phyloP scores from a whole-genome alignment of 1,139 yeast genomes.

The Casaregolazyma suthepensis region DNA sequence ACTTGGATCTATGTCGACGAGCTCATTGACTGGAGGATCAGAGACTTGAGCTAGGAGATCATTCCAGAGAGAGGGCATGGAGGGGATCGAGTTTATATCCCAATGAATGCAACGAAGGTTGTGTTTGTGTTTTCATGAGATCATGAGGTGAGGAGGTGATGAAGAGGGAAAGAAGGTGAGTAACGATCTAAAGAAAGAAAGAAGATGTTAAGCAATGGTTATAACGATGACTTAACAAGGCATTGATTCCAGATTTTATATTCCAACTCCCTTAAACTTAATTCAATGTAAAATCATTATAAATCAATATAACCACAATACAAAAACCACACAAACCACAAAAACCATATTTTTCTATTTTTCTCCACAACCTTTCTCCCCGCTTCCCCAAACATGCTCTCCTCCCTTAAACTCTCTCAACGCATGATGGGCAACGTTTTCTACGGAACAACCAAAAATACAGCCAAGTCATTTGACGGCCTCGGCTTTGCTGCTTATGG shows the following conservation, averaged over 20 bases:
- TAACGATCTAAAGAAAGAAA: too few species aligned
- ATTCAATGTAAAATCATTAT: background rate
- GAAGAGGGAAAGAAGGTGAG: too few species aligned
- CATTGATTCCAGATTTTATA: too few species aligned
- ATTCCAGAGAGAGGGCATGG: background rate
- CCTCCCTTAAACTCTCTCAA: background rate
- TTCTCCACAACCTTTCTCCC: background rate
- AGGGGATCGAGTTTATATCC: background rate
- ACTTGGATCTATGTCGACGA: background rate
- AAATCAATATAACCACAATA: background rate
- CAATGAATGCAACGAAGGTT: too few species aligned
- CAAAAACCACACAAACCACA: too few species aligned
- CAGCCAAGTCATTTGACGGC: slow-evolving; percentile 2
- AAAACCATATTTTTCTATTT: too few species aligned
- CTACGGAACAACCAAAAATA: background rate
- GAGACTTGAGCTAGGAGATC: background rate
- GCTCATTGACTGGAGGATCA: background rate
- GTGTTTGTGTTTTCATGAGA: background rate
- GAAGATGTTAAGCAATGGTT: too few species aligned
- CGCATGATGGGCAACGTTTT: slow-evolving; percentile 2
- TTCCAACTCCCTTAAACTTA: background rate
- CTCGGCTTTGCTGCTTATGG: slow-evolving; percentile 5
- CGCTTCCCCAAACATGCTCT: background rate
- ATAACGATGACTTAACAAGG: too few species aligned
- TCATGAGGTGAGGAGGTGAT: too few species aligned